Base-by-base conservation (phyloP, 331 rosid genomes). In the Dryas integrifolia region DNA sequence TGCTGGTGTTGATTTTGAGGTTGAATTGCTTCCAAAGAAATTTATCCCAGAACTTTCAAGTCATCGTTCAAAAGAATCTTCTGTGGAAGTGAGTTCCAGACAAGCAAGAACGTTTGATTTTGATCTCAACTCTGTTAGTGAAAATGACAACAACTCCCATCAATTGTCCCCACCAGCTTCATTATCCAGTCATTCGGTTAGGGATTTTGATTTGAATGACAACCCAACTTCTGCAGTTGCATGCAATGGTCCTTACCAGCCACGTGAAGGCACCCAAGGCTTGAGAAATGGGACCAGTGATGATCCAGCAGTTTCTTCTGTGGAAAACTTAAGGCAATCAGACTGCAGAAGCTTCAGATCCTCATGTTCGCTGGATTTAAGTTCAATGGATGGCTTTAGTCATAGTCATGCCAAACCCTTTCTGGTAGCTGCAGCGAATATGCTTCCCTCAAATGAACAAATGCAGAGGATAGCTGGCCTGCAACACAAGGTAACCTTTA, bases 191-290 rank as follows among this genome's bases (percentile, higher is more conserved):
- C 41, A 48, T 14, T 76, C 61, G 56, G 49, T 74, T 21, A 79
- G 83, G 76, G 79, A 79, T 74, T 79, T 79, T 69, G 83, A 79
- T 74, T 62, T 79, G 75, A 79, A 79, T 47, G 76, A 79, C 76
- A 69, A 74, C 58, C 63, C 49, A 39, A 10, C 50, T 50, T 48
- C 76, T 62, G 62, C 44, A 38, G 79, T 73, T 51, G 67, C 78
- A 50, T 21, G 44, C 65, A 35, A 41, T 18, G 57, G n/a, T 47
- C 47, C 78, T 3, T 39, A n/a, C 49, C 67, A 47, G 55, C 72
- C 58, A 26, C 49, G 46, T 57, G 65, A 51, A 72, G 75, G 65
- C 26, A 14, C 69, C 13, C 43, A 7, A 67, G 65, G 41, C 40
- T 26, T 58, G 46, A 66, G 64, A 66, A 67, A 65, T 9, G 41